These are phyloP conservation scores for Cryptosporidium sp. DNA, from an alignment of 169 alveolate genomes.

Conservation along the genomic window DNA sequence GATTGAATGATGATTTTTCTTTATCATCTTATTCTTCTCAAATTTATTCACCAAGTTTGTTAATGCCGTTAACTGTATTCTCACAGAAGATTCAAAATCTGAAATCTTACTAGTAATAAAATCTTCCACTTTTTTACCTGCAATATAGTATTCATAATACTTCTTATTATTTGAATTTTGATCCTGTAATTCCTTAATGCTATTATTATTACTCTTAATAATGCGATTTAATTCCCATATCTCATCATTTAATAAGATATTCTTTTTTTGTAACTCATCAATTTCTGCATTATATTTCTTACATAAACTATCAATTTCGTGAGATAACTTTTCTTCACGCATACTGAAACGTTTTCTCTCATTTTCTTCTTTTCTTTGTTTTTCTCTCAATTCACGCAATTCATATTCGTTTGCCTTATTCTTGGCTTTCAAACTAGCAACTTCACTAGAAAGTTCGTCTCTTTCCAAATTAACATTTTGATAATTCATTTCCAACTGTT, in stretches of 20 bases:
- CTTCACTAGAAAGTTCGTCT: slow-evolving; percentile 28
- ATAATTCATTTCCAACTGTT: slow-evolving; percentile 47
- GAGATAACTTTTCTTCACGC: slow-evolving; percentile 67
- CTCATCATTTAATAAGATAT: slow-evolving; percentile 46
- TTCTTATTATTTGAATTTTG: slow-evolving; percentile 42
- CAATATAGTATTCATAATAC: slow-evolving; percentile 34
- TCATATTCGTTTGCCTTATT: slow-evolving; percentile 60
- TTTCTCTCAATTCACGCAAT: slow-evolving; percentile 40
- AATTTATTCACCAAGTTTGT: slow-evolving; percentile 23
- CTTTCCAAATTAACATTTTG: slow-evolving; percentile 26
- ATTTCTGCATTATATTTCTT: slow-evolving; percentile 34
- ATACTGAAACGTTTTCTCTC: slow-evolving; percentile 48
- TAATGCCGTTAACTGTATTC: slow-evolving; percentile 26
- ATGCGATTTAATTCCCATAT: slow-evolving; percentile 60
- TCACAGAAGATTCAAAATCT: slow-evolving; percentile 32
- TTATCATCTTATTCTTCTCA: slow-evolving; percentile 10
- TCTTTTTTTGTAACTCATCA: slow-evolving; percentile 57
- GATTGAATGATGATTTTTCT: not conserved
- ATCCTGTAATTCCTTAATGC: slow-evolving; percentile 50
- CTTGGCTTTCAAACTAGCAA: slow-evolving; percentile 19
- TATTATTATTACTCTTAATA: slow-evolving; percentile 27
- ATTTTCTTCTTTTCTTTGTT: slow-evolving; percentile 68
- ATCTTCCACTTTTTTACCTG: slow-evolving; percentile 50
- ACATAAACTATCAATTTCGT: slow-evolving; percentile 64
- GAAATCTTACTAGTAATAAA: slow-evolving; percentile 34